phyloP scores from a whole-genome alignment of 257 asterid genomes.

The Eucommia ulmoides region DNA sequence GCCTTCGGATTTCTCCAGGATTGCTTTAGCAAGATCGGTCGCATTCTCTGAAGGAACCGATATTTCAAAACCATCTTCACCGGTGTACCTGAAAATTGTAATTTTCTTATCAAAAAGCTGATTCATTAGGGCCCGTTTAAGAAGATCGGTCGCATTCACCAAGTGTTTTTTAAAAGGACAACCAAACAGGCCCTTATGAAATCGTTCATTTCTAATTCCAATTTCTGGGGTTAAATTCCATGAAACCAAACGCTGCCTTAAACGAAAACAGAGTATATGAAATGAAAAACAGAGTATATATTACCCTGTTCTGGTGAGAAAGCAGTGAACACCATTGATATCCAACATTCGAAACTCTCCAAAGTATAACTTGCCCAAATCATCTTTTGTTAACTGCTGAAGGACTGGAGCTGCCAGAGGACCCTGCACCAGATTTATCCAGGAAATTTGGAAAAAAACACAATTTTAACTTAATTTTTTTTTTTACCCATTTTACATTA shows the following conservation, averaged over 20 bases:
- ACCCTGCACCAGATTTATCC: slow-evolving; percentile 43
- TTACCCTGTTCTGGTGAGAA: slow-evolving; percentile 95
- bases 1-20: slow-evolving; percentile 85
- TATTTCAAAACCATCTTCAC: slow-evolving; percentile 98
- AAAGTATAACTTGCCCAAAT: slow-evolving; percentile 83
- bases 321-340: slow-evolving; percentile 73
- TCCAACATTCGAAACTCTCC: slow-evolving; percentile 70
- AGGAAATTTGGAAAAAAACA: slow-evolving; percentile 6
- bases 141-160: no score
- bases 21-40: slow-evolving; percentile 84
- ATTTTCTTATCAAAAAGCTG: no score
- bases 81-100: slow-evolving; percentile 69
- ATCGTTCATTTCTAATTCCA: no score
- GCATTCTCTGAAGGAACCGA: slow-evolving; percentile 90
- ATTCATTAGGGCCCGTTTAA: no score
- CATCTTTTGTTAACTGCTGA: slow-evolving; percentile 78
- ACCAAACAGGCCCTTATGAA: no score
- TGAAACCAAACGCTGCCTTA: no score
- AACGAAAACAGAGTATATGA: no score
- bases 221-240: no score
- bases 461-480: no score
- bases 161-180: no score
- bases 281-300: slow-evolving; percentile 8
- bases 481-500: no score
- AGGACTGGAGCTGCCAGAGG: slow-evolving; percentile 93